Base-by-base conservation (phyloP, 805 yeast genomes). In the Komagataella ulmi region DNA sequence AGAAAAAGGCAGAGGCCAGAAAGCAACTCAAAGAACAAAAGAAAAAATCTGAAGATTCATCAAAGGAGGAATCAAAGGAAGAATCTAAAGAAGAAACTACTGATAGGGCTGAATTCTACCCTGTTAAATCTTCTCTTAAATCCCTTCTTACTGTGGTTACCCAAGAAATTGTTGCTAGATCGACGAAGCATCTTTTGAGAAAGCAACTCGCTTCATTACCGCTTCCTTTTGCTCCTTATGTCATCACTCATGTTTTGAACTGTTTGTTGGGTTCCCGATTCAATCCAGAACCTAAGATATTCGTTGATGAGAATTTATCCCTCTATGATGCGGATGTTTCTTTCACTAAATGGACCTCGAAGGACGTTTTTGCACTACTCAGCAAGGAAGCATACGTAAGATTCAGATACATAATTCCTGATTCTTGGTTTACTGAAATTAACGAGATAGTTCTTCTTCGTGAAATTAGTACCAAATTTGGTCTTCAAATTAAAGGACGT, bases 101-200 rank as follows among this genome's bases (percentile, higher is more conserved):
- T 46, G 61, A 72, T 5, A 57, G 61, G 47, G 72, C 75, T 14
- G 68, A 70, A 51, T 69, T 74, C 54, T 67, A 69, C 48, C 76
- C 80, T 14, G 62, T 60, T 21, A 55, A 63, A 45, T 70, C 77
- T 12, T 67, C 74, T 56, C 70, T 77, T 54, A 59, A 67, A 6
- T 70, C 81, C n/a, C 69, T 85, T 49, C 65, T 72, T 52, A 62
- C 59, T 12, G 64, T 81, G 45, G 65, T 80, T 30, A 63, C 70
- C 46, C 78, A 73, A 52, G 98, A 90, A 66, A 83, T 90, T 71
- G 65, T 90, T 58, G 77, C 91, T 21, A 83, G 99, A 68, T 79
- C 87, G 24, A 66, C 79, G 49, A 91, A 91, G 69, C 95, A 88
- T 60, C 64, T 83, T 47, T 67, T 90, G 59, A 80, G 88, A 61